A percentile compares a stretch with the other conserved stretches of the same genome.
Evolutionary conservation across 1,284 basidiomycete species (phyloP).

Genomic region (Trametes hirsuta): DNA sequence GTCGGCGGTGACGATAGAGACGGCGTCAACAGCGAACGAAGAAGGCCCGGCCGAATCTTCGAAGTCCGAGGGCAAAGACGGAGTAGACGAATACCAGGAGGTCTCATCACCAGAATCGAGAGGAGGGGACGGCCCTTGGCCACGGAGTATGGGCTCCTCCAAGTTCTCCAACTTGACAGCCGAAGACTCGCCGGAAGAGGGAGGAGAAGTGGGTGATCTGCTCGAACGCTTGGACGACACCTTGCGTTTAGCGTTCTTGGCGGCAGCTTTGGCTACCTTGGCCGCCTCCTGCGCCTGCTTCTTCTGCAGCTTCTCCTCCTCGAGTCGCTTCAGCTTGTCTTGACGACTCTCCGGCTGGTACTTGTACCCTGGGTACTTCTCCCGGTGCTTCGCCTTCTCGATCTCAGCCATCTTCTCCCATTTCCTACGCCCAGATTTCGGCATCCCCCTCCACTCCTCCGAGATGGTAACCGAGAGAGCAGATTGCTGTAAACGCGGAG

Average conservation of each 20-base stretch:
- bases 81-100: conserved; percentile 1
- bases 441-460: conserved; percentile 69
- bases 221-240: too few relatives aligned
- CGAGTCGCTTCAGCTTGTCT: conserved; percentile 50
- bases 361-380: conserved; percentile 71
- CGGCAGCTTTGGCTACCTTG: not conserved
- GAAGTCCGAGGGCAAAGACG: conserved; percentile 7
- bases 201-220: not conserved
- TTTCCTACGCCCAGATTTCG: conserved; percentile 50
- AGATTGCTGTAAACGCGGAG: conserved; percentile 34
- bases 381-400: conserved; percentile 68
- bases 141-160: conserved; percentile 8
- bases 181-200: conserved; percentile 7
- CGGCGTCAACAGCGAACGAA: not conserved
- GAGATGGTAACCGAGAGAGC: conserved; percentile 76
- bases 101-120: conserved; percentile 17
- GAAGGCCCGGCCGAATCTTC: not conserved
- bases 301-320: conserved; percentile 42
- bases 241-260: not conserved
- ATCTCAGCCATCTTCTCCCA: conserved; percentile 75
- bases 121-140: conserved; percentile 22
- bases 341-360: conserved; percentile 75
- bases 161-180: conserved; percentile 4
- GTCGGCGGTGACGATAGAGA: too few relatives aligned
- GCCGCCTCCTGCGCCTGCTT: conserved; percentile 35